phyloP scores from a whole-genome alignment of 371 early-diverging fungal genomes.

The Chytridium lagenaria region DNA sequence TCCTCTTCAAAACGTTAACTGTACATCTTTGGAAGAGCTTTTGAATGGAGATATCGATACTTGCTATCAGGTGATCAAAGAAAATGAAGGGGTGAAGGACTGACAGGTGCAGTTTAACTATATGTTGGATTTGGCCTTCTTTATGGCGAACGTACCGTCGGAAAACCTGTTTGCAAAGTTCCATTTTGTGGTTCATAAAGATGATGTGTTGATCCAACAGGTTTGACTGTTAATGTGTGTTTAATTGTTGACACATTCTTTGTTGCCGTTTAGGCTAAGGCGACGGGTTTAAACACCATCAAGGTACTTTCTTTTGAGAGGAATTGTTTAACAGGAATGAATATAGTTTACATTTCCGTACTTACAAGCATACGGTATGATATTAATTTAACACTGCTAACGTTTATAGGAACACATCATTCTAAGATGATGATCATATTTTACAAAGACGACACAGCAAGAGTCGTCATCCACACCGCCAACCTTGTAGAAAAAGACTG shows the following conservation, averaged over 20 bases:
- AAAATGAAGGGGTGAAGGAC: background rate
- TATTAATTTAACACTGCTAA: background rate
- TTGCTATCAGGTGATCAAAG: conserved; percentile 8
- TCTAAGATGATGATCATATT: conserved; percentile 70
- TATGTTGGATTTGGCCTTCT: conserved; percentile 52
- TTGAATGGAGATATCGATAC: background rate
- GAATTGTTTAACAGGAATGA: background rate
- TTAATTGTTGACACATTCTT: background rate
- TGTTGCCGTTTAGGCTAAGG: background rate
- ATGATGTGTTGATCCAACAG: conserved; percentile 24
- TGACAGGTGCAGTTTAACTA: conserved; percentile 54
- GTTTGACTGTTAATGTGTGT: conserved; percentile 13
- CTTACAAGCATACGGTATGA: conserved; percentile 40
- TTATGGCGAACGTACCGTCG: conserved; percentile 47
- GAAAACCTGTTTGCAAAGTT: conserved; percentile 31
- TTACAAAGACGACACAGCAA: conserved; percentile 52
- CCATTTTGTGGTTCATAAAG: conserved; percentile 45
- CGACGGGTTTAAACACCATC: background rate
- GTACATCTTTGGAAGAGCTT: background rate
- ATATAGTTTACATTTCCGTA: conserved; percentile 22
- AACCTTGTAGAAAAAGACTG: conserved; percentile 68
- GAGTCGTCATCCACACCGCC: conserved; percentile 67
- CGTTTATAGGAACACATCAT: conserved; percentile 56
- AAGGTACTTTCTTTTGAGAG: too few species aligned
- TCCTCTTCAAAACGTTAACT: background rate